A percentile compares a stretch with the other conserved stretches of the same genome.
Evolutionary conservation across 306 rosid species (phyloP).

Genomic region (Oemleria cerasiformis): DNA sequence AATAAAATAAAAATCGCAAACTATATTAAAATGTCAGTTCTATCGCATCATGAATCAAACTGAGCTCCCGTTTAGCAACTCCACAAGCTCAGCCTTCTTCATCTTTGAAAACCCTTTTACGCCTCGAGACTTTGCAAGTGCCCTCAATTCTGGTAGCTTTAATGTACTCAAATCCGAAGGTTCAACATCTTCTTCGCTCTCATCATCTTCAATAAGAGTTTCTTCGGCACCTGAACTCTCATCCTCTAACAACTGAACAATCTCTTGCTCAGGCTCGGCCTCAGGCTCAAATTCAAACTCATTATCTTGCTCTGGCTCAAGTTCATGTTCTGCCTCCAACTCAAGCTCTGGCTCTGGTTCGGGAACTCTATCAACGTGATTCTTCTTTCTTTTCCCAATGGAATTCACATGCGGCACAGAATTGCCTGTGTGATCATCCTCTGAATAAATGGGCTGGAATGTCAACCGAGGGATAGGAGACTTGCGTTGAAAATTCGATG

Average conservation of each 20-base stretch:
- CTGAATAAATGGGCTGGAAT: conserved; percentile 49
- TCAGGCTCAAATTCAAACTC: conserved; percentile 24
- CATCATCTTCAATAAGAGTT: conserved; percentile 22
- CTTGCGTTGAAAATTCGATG: conserved; percentile 73
- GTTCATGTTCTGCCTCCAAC: conserved; percentile 39
- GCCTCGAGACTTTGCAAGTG: conserved; percentile 80
- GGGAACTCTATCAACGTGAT: conserved; percentile 36
- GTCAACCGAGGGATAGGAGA: conserved; percentile 79
- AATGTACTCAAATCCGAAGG: conserved; percentile 52
- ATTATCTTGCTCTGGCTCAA: conserved; percentile 7
- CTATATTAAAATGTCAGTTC: conserved; percentile 2
- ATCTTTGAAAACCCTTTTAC: conserved; percentile 78
- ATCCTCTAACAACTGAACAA: conserved; percentile 47
- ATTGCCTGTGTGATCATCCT: conserved; percentile 31
- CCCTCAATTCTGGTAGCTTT: conserved; percentile 76
- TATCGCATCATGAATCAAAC: conserved; percentile 24
- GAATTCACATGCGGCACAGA: conserved; percentile 28
- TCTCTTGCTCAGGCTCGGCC: conserved; percentile 32
- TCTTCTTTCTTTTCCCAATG: conserved; percentile 34
- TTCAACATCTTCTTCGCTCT: conserved; percentile 32
- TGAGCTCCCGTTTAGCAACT: conserved; percentile 49
- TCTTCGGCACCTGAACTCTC: conserved; percentile 46
- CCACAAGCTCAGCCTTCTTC: conserved; percentile 78
- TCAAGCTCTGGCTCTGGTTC: conserved; percentile 26
- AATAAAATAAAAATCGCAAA: background rate